These are phyloP conservation scores for Candida ipomoeae DNA, from an alignment of 805 yeast species.

Conservation along the genomic window DNA sequence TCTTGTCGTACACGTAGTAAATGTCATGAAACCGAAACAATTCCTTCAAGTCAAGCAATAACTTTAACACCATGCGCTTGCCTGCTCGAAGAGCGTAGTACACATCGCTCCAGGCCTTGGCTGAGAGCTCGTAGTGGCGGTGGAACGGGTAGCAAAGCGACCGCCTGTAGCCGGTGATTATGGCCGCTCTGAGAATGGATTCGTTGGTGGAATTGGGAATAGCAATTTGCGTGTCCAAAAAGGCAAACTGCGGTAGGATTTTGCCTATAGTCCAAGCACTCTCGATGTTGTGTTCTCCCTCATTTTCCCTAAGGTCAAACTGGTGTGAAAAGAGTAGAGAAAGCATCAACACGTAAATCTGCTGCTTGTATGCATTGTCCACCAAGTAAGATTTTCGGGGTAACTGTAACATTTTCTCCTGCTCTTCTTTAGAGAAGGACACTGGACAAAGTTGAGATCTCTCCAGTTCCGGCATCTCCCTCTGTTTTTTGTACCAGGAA, in stretches of 20 bases:
- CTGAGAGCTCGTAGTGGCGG: conserved; percentile 58
- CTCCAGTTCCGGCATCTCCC: conserved; percentile 21
- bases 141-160: conserved; percentile 78
- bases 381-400: conserved; percentile 62
- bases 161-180: conserved; percentile 64
- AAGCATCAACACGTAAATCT: conserved; percentile 59
- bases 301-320: conserved; percentile 72
- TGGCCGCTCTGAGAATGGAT: conserved; percentile 46
- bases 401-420: conserved; percentile 61
- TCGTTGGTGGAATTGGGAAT: conserved; percentile 21
- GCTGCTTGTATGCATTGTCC: conserved; percentile 43
- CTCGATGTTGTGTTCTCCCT: conserved; percentile 70
- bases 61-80: conserved; percentile 56
- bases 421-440: conserved; percentile 57
- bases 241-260: conserved; percentile 70
- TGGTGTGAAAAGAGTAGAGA: conserved; percentile 68
- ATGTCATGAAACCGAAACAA: conserved; percentile 78
- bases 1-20: conserved; percentile 77
- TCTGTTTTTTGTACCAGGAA: conserved; percentile 45
- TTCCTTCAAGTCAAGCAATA: conserved; percentile 60
- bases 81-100: conserved; percentile 64
- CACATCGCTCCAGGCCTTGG: conserved; percentile 72
- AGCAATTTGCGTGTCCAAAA: conserved; percentile 58
- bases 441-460: conserved; percentile 34
- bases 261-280: conserved; percentile 95